Conservation (phyloP, 257 asterid genomes). For the Coffea canephora region DNA sequence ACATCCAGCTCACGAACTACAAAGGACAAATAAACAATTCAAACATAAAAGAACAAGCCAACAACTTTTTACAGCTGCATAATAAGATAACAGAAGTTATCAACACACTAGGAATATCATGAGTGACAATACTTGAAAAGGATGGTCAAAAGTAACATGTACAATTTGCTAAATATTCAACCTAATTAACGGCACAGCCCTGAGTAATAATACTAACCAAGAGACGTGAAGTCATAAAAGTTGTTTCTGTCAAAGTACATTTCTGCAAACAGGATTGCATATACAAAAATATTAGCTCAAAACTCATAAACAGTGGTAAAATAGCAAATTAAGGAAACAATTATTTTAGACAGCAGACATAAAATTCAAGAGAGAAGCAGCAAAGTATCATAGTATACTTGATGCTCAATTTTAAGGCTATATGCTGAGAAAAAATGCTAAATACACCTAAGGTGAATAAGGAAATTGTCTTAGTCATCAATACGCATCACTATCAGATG, state of each 20-base stretch:
- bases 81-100: background rate
- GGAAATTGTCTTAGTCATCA: no score
- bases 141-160: background rate
- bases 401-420: background rate
- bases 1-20: slow-evolving; percentile 86
- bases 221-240: slow-evolving; percentile 90
- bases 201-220: slow-evolving; percentile 49
- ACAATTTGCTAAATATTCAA: background rate
- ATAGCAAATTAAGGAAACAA: background rate
- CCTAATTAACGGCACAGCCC: background rate
- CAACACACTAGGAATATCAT: background rate
- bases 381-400: background rate
- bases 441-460: no score
- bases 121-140: background rate
- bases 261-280: slow-evolving; percentile 36
- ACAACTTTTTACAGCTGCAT: background rate
- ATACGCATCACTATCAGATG: no score
- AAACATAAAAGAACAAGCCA: slow-evolving; percentile 14
- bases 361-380: background rate
- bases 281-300: slow-evolving; percentile 3
- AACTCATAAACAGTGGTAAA: background rate
- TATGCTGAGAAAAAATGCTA: no score
- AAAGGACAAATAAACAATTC: slow-evolving; percentile 13
- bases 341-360: background rate
- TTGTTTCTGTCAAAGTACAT: slow-evolving; percentile 87